Evolutionary conservation across 495 filamentous ascomycete genomes (phyloP), one percentile per base, ranked within the genome.

Genomic region (Aspergillus sparsus): DNA sequence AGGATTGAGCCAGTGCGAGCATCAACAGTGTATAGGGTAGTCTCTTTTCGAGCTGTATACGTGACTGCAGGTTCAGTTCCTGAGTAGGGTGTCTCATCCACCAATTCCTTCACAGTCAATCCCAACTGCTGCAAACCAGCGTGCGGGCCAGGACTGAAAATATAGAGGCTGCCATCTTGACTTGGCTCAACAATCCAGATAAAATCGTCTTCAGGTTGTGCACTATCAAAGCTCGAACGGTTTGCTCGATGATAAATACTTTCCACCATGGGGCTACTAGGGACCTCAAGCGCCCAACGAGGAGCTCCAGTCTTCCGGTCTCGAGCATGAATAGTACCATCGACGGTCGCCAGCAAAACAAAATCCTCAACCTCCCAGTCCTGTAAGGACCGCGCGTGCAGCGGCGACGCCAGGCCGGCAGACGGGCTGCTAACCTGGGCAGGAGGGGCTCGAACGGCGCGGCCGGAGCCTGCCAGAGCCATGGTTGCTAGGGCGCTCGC

Each of bases 321-420:
- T 77, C 87, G 85, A 69, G 95, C 94, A 81, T 96, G 89, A 72
- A 98, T 85, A 62, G 89, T 89, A 79, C 94, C 94, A 80, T 98
- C 91, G 81, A 98, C 89, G 83, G 95, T 98, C 89, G 95, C 92
- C 88, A 98, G 79, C 80, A 98, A 89, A 74, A 98, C 89, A 86
- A 97, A 95, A 79, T 98, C 93, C 89, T 98, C 93, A 77, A 97
- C 92, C 85, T 97, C 91, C 93, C 92, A 98, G 71, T 97, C 94
- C 84, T 95, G 88, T 83, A 98, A 76, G 76, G 87, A 93, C 85
- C 92, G 92, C 91, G 92, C 92, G 85, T 84, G 77, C 70, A 84
- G 85, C 84, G 85, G 88, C 85, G 89, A 85, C 78, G 88, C 83
- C 72, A 93, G 83, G 73, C 87, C 91, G 73, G 85, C 85, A 70